Evolutionary conservation across 2,329 filamentous ascomycete genomes (phyloP).

Genomic region (Aplosporella prunicola): DNA sequence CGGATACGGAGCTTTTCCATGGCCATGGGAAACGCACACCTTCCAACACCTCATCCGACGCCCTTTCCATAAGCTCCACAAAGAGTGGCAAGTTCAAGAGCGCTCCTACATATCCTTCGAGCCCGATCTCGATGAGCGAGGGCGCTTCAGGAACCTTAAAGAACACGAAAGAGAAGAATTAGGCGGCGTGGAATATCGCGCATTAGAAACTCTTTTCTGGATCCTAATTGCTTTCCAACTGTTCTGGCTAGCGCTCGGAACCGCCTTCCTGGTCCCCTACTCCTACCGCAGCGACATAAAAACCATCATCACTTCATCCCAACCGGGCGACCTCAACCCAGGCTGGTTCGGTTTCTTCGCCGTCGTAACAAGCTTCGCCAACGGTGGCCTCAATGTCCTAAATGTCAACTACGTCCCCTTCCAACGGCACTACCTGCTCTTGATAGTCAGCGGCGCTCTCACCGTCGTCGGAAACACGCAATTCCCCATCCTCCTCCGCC

Average conservation of each 20-base stretch:
- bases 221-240: constrained; percentile 19
- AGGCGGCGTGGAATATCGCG: constrained; percentile 36
- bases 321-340: constrained; percentile 20
- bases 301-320: constrained; percentile 9
- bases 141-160: constrained; percentile 28
- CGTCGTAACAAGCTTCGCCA: constrained; percentile 20
- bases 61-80: constrained; percentile 15
- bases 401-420: constrained; percentile 29
- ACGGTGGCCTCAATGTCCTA: constrained; percentile 25
- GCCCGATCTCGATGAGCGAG: constrained; percentile 21
- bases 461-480: constrained; percentile 58
- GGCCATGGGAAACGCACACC: constrained; percentile 22
- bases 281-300: constrained; percentile 9
- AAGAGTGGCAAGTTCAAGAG: constrained; percentile 17
- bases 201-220: constrained; percentile 13
- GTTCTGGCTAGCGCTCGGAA: constrained; percentile 19
- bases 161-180: constrained; percentile 33
- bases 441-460: constrained; percentile 44
- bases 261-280: constrained; percentile 14
- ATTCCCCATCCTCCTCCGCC: constrained; percentile 54
- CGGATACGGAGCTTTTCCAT: constrained; percentile 22
- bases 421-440: constrained; percentile 30
- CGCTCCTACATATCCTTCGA: constrained; percentile 25
- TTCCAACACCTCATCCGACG: constrained; percentile 18
- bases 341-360: constrained; percentile 23